Base-by-base conservation (phyloP, 345 rosid species). In the Gossypium australe region DNA sequence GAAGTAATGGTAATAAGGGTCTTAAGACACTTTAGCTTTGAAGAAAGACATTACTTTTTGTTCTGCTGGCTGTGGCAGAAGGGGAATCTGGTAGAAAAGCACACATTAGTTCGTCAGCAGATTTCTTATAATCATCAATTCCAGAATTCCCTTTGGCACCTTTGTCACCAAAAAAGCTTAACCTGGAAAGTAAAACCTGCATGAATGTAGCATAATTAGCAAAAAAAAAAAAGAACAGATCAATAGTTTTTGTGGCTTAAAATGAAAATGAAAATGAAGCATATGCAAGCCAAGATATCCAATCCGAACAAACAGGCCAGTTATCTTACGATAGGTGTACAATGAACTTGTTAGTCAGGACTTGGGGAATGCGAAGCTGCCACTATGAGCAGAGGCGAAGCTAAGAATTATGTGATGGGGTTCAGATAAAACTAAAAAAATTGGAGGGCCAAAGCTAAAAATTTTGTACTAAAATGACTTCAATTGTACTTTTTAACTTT, bases 51-150 rank as follows among this genome's bases (percentile, higher is more conserved):
- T 80, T 92, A 93, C 99, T 79, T 0, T 83, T 88, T 72, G 98
- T 93, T 86, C 94, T 87, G 86, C 92, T 93, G 29, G 51, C 18
- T 56, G 97, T 96, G 57, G 95, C 97, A 3, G 97, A 87, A 2
- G 99, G 99, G 74, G 99, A 96, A 38, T 88, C 82, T 17, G 94
- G 94, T 67, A 96, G 69, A 75, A 96, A 89, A 29, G 94, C 88
- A 20, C 99, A 96, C 98, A 96, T 93, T 51, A 93, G 95, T 78
- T 93, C 94, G 81, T 90, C 97, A 2, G 99, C 98, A 60, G 99
- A 88, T 64, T 87, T 79, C 73, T 86, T 87, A 75, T 96, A 96
- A 74, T 52, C 82, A 73, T 57, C 76, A 71, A 96, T 94, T 68
- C 85, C 87, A 75, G 84, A 84, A 81, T 78, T 87, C 45, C 76